Evolutionary conservation across 331 rosid species (phyloP).

Genomic region (Quercus lobata): DNA sequence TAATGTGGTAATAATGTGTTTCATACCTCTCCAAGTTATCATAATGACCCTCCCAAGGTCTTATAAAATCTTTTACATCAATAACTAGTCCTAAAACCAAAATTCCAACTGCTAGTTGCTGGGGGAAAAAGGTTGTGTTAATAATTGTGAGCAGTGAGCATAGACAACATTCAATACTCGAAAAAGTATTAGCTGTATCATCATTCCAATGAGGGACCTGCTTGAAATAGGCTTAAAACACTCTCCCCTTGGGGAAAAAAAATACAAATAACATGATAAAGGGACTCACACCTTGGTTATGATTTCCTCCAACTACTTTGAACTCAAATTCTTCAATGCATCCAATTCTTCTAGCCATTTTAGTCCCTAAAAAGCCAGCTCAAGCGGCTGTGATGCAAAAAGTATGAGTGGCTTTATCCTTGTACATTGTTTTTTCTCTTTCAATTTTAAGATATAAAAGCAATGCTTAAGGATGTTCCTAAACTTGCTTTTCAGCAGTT

Average conservation of each 20-base stretch:
- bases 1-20: not conserved
- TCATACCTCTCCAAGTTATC: conserved; percentile 70
- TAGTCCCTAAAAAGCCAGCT: conserved; percentile 76
- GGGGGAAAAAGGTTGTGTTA: conserved; percentile 30
- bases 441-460: not conserved
- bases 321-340: conserved; percentile 78
- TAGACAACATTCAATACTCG: not conserved
- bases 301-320: conserved; percentile 53
- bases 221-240: not conserved
- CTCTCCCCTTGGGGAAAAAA: not conserved
- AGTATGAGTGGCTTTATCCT: not conserved
- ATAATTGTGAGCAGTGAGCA: conserved; percentile 4
- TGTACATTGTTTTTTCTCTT: not conserved
- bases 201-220: conserved; percentile 2
- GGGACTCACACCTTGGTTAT: conserved; percentile 62
- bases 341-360: conserved; percentile 92
- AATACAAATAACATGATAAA: not conserved
- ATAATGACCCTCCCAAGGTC: conserved; percentile 70
- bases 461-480: not conserved
- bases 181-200: conserved; percentile 15
- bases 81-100: conserved; percentile 73
- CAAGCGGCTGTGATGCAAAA: conserved; percentile 64
- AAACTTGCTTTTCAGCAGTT: not conserved
- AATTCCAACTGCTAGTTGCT: conserved; percentile 77
- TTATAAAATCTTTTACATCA: conserved; percentile 58